phyloP scores from a whole-genome alignment of 2,329 filamentous ascomycete genomes.

The Botrytis byssoidea region DNA sequence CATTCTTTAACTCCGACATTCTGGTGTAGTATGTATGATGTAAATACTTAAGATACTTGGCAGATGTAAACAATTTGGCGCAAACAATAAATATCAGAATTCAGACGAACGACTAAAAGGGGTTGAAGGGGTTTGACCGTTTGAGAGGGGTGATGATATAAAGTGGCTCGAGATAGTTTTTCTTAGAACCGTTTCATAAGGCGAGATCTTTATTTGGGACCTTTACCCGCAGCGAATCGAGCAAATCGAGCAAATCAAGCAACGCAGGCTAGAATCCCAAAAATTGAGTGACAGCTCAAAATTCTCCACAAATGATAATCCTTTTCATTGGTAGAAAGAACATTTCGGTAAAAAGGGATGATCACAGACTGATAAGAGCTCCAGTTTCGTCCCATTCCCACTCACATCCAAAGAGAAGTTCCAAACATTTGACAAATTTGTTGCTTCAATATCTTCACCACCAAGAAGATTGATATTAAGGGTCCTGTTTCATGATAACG shows the following conservation, averaged over 20 bases:
- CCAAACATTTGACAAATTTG: not conserved
- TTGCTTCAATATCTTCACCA: not conserved
- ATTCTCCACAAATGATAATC: not conserved
- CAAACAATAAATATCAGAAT: not conserved
- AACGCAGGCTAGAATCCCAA: not conserved
- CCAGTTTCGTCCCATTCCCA: not conserved
- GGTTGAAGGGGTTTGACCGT: not conserved
- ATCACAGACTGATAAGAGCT: not conserved
- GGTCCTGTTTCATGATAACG: not conserved
- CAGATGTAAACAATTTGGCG: not conserved
- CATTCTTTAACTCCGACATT: slow-evolving; percentile 14
- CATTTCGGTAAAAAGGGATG: not conserved
- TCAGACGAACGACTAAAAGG: not conserved
- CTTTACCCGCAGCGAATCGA: not conserved
- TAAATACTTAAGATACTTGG: not conserved
- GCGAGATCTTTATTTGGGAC: not conserved
- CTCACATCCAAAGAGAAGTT: not conserved
- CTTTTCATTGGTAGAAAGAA: not conserved
- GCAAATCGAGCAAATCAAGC: not conserved
- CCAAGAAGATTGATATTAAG: not conserved
- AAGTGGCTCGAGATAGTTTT: not conserved
- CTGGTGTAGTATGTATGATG: not conserved
- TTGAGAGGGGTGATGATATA: not conserved
- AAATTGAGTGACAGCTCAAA: not conserved
- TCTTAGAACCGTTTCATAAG: not conserved